These are phyloP conservation scores for Helminthosporium solani DNA, from an alignment of 2,329 filamentous ascomycete genomes.

Conservation along the genomic window DNA sequence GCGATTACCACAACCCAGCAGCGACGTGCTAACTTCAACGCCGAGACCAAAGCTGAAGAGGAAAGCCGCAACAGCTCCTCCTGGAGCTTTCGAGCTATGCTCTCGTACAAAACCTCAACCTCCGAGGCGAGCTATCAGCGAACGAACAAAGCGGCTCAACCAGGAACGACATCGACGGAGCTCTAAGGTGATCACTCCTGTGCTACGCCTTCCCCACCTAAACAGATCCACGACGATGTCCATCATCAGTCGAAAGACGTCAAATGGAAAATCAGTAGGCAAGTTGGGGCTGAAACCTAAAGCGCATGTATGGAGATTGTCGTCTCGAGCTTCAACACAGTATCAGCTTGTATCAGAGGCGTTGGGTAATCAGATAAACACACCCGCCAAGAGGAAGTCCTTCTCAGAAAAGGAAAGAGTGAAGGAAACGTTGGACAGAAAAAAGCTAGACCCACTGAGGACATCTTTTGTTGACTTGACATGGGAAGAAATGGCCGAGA, in stretches of 20 bases:
- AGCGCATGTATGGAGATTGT: conserved; percentile 11
- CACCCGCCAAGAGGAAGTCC: not conserved
- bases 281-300: conserved; percentile 13
- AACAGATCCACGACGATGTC: conserved; percentile 5
- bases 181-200: conserved; percentile 4
- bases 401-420: conserved; percentile 28
- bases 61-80: conserved; percentile 25
- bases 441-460: conserved; percentile 22
- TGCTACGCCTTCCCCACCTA: conserved; percentile 7
- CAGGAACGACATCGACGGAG: conserved; percentile 4
- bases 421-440: conserved; percentile 21
- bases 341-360: conserved; percentile 6
- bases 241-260: conserved; percentile 12
- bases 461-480: conserved; percentile 24
- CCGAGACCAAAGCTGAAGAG: conserved; percentile 14
- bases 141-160: conserved; percentile 12
- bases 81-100: conserved; percentile 13
- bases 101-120: conserved; percentile 14
- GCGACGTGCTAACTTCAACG: conserved; percentile 2
- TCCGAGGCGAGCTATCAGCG: conserved; percentile 31
- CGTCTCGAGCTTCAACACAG: conserved; percentile 3
- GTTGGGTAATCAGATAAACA: not conserved
- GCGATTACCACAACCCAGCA: conserved; percentile 6
- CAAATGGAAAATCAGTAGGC: conserved; percentile 11
- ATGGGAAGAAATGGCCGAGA: conserved; percentile 17